phyloP scores from a whole-genome alignment of 2,329 filamentous ascomycete species.

The Fusarium domesticum region DNA sequence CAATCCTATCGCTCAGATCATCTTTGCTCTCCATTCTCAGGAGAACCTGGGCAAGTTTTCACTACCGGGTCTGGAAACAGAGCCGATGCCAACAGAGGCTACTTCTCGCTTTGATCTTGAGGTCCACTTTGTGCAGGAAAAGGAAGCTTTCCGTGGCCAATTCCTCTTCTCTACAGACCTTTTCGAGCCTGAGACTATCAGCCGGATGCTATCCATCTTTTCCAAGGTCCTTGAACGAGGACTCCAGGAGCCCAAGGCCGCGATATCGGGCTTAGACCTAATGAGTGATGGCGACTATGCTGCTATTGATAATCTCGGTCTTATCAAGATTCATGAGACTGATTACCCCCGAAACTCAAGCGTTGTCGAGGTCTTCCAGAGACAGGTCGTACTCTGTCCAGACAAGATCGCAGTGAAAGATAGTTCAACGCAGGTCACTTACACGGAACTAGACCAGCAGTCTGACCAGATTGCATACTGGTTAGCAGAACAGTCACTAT shows the following conservation, averaged over 20 bases:
- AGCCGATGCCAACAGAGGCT: neutral
- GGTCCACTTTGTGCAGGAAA: conserved; percentile 14
- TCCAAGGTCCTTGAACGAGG: conserved; percentile 6
- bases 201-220: conserved; percentile 11
- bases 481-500: neutral
- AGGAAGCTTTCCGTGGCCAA: conserved; percentile 3
- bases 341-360: conserved; percentile 5
- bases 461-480: neutral
- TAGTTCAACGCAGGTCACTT: neutral
- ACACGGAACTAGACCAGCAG: neutral
- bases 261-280: conserved; percentile 1
- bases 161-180: conserved; percentile 16
- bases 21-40: conserved; percentile 18
- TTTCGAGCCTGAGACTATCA: conserved; percentile 13
- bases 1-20: conserved; percentile 13
- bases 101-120: conserved; percentile 18
- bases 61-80: conserved; percentile 8
- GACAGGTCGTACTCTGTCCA: neutral
- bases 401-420: neutral
- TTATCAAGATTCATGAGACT: conserved; percentile 11
- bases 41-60: conserved; percentile 2
- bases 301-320: conserved; percentile 11
- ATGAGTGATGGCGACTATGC: neutral
- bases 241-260: conserved; percentile 5
- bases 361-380: neutral